Evolutionary conservation across 768 basidiomycete genomes (phyloP).

Genomic region (Pleurotus salmoneostramineus): DNA sequence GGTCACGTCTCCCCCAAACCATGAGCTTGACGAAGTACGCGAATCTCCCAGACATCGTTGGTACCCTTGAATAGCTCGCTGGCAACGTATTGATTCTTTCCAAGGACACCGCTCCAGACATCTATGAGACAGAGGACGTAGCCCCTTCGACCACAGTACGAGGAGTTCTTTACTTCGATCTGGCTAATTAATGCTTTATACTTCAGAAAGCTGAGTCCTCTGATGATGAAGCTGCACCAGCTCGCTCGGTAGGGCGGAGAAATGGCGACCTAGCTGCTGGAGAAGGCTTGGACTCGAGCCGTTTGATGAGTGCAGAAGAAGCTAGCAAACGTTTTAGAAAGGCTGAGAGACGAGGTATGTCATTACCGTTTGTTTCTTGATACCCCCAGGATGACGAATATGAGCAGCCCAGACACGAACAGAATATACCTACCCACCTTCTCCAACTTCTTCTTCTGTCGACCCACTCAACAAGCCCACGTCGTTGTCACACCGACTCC

Average conservation of each 20-base stretch:
- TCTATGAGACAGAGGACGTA: conserved; percentile 88
- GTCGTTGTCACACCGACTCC: conserved; percentile 57
- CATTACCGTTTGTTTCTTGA: background rate
- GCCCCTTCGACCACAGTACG: conserved; percentile 48
- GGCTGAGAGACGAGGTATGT: conserved; percentile 61
- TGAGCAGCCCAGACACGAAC: conserved; percentile 45
- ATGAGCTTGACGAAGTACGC: conserved; percentile 82
- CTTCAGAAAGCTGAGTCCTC: conserved; percentile 57
- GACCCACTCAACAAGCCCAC: conserved; percentile 31
- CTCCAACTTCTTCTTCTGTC: conserved; percentile 42
- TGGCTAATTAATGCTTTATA: conserved; percentile 3
- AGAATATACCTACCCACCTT: conserved; percentile 69
- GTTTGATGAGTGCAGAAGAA: conserved; percentile 59
- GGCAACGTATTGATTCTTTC: background rate
- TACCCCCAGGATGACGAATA: background rate
- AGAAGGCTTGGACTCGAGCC: conserved; percentile 71
- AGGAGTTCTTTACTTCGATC: conserved; percentile 31
- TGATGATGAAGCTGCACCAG: conserved; percentile 56
- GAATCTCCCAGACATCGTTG: conserved; percentile 86
- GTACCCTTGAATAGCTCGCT: conserved; percentile 21
- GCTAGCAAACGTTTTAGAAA: conserved; percentile 69
- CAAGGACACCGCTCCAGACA: conserved; percentile 87
- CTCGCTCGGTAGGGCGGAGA: conserved; percentile 33
- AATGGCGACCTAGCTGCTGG: conserved; percentile 31
- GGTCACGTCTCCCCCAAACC: background rate